Evolutionary conservation across 306 rosid species (phyloP).

Genomic region (Chamaecrista fasciculata): DNA sequence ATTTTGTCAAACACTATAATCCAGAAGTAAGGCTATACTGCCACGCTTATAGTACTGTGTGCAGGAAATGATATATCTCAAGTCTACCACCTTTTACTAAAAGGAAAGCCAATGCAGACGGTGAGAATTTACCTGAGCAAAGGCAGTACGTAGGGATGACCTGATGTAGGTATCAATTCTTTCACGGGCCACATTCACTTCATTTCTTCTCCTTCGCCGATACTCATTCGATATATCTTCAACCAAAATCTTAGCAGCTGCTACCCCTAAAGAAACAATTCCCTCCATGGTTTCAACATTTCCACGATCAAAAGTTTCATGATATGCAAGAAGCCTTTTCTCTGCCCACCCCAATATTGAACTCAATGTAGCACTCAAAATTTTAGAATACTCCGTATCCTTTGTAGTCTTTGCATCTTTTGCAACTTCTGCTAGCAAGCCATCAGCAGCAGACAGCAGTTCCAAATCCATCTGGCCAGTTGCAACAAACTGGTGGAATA

Average conservation of each 20-base stretch:
- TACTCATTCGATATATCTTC: conserved; percentile 95
- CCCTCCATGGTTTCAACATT: conserved; percentile 85
- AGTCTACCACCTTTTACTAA: conserved; percentile 24
- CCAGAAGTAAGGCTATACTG: neutral
- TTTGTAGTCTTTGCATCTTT: conserved; percentile 89
- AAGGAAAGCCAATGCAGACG: conserved; percentile 8
- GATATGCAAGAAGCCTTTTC: conserved; percentile 98
- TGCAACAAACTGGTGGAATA: conserved; percentile 87
- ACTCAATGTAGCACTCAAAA: conserved; percentile 87
- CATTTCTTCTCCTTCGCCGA: conserved; percentile 80
- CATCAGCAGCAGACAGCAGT: conserved; percentile 66
- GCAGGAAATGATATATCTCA: conserved; percentile 17
- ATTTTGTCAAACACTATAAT: conserved; percentile 13
- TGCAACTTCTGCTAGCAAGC: conserved; percentile 86
- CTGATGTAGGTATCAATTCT: conserved; percentile 94
- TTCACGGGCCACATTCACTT: conserved; percentile 87
- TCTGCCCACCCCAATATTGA: conserved; percentile 95
- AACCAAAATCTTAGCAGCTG: conserved; percentile 85
- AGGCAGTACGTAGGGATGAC: conserved; percentile 90
- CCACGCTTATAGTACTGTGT: neutral
- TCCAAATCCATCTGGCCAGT: conserved; percentile 86
- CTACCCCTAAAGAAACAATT: conserved; percentile 91
- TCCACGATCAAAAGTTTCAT: conserved; percentile 83
- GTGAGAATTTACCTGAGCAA: conserved; percentile 88
- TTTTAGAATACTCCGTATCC: conserved; percentile 73